Evolutionary conservation across 2,329 filamentous ascomycete species (phyloP).

Genomic region (Lecanosticta acicola): DNA sequence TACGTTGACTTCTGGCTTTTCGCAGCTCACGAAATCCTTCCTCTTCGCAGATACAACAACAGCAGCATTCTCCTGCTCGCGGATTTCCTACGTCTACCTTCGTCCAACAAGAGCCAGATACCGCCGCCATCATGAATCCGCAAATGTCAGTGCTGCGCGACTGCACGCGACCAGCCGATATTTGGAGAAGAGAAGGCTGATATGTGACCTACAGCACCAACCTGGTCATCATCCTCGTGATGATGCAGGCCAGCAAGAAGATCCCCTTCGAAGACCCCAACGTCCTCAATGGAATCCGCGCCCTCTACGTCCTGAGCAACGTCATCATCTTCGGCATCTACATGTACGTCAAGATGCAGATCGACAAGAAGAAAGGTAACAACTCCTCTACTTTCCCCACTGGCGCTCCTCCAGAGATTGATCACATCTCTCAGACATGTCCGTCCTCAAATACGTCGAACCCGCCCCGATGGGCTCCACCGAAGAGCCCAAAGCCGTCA

Average conservation of each 20-base stretch:
- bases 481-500: slow-evolving; percentile 93
- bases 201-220: slow-evolving; percentile 60
- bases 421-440: slow-evolving; percentile 62
- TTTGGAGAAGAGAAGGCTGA: slow-evolving; percentile 5
- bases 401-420: neutral
- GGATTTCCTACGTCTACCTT: too few relatives aligned
- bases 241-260: slow-evolving; percentile 98
- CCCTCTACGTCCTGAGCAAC: slow-evolving; percentile 64
- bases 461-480: slow-evolving; percentile 85
- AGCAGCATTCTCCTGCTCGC: neutral
- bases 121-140: slow-evolving; percentile 29
- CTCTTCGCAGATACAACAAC: too few relatives aligned
- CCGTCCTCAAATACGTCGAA: slow-evolving; percentile 97
- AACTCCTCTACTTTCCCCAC: neutral
- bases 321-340: slow-evolving; percentile 79
- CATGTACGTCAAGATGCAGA: slow-evolving; percentile 74
- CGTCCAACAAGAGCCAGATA: too few relatives aligned
- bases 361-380: slow-evolving; percentile 96
- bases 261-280: slow-evolving; percentile 88
- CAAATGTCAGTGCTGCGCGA: slow-evolving; percentile 27
- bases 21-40: too few relatives aligned
- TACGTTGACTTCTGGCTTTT: too few relatives aligned
- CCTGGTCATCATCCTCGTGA: slow-evolving; percentile 87
- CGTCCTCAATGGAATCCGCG: slow-evolving; percentile 59
- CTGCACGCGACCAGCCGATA: slow-evolving; percentile 5